Evolutionary conservation across 108 stramenopile species (phyloP).

Genomic region (Seminavis robusta): DNA sequence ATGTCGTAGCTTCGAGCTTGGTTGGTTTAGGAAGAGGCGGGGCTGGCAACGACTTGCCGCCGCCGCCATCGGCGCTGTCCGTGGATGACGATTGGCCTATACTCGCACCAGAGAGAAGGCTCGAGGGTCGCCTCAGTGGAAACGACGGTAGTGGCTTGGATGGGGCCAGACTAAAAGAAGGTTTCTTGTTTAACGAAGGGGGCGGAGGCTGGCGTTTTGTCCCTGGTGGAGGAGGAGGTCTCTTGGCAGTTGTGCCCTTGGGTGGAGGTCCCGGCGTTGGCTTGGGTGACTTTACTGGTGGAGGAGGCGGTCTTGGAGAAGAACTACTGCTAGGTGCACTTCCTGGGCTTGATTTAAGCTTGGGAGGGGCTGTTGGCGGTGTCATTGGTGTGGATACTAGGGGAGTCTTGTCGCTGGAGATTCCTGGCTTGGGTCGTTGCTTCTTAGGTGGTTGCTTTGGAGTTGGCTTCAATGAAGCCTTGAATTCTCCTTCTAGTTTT

Average conservation of each 20-base stretch:
- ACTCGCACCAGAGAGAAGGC: not conserved
- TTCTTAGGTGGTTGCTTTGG: conserved; percentile 4
- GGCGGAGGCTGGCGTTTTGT: not conserved
- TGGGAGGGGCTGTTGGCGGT: not conserved
- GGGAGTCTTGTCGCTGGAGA: not conserved
- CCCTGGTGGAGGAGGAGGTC: conserved; percentile 10
- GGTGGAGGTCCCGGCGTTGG: not conserved
- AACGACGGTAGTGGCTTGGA: not conserved
- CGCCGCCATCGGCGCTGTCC: not conserved
- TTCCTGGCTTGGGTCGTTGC: not conserved
- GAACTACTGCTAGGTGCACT: not conserved
- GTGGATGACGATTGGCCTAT: not conserved
- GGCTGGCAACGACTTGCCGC: not conserved
- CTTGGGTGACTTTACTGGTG: conserved; percentile 7
- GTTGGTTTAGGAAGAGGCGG: too few species aligned
- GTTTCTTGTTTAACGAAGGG: not conserved
- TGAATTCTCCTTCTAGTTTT: not conserved
- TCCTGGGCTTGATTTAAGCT: not conserved
- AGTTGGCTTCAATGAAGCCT: not conserved
- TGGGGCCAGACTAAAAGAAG: not conserved
- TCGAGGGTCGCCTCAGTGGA: not conserved
- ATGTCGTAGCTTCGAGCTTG: too few species aligned
- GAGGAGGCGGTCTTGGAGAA: conserved; percentile 6
- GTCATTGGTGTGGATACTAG: not conserved
- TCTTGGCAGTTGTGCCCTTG: not conserved